Conservation (phyloP, 2,329 filamentous ascomycete genomes). For the Botryosphaeria dothidea region DNA sequence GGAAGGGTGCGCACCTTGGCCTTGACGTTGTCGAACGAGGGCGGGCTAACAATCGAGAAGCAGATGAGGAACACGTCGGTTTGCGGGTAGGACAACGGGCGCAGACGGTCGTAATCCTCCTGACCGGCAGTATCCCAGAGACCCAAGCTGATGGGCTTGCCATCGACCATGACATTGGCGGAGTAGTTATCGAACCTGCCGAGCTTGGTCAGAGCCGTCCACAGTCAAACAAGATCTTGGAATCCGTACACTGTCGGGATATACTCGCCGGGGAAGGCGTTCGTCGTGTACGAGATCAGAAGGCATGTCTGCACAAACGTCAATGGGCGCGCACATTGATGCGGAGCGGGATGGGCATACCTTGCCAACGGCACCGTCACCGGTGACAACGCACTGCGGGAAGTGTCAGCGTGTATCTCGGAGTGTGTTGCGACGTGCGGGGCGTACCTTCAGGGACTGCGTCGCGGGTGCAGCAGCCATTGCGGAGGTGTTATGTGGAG, state of each 20-base stretch:
- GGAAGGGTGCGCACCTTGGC: constrained; percentile 72
- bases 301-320: constrained; percentile 79
- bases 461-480: constrained; percentile 83
- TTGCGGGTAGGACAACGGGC: constrained; percentile 95
- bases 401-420: constrained; percentile 26
- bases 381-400: constrained; percentile 90
- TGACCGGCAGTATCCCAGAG: constrained; percentile 99
- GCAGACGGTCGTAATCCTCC: constrained; percentile 95
- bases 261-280: constrained; percentile 99
- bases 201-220: constrained; percentile 20
- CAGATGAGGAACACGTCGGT: constrained; percentile 98
- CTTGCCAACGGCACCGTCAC: constrained; percentile 99
- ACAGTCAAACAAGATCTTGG: background rate
- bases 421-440: background rate
- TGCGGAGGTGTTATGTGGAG: background rate
- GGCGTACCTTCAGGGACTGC: constrained; percentile 81
- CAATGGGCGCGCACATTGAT: constrained; percentile 29
- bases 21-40: constrained; percentile 98
- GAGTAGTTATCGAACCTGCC: constrained; percentile 96
- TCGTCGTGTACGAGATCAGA: constrained; percentile 98
- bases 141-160: constrained; percentile 93
- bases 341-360: constrained; percentile 53
- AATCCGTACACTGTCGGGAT: constrained; percentile 87
- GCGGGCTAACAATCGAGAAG: constrained; percentile 96
- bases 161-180: constrained; percentile 98